These are phyloP conservation scores for Nicotiana paniculata DNA, from an alignment of 257 asterid genomes.

Conservation along the genomic window DNA sequence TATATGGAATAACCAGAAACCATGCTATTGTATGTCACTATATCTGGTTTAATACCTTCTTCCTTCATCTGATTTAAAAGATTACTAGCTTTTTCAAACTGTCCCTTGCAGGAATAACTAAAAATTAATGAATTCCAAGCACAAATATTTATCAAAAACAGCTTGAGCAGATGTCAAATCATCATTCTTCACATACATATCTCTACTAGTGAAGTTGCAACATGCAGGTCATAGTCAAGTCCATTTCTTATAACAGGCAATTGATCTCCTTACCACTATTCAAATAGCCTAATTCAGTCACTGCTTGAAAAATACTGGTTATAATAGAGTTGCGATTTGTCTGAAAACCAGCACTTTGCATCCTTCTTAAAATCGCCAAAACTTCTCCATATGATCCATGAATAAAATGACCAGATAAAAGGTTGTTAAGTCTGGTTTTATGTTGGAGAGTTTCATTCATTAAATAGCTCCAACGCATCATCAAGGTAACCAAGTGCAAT, in stretches of 20 bases:
- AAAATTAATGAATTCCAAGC: constrained; percentile 58
- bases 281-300: constrained; percentile 30
- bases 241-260: constrained; percentile 41
- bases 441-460: constrained; percentile 30
- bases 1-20: constrained; percentile 44
- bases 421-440: constrained; percentile 47
- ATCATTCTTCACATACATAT: constrained; percentile 52
- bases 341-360: constrained; percentile 43
- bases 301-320: constrained; percentile 50
- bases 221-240: constrained; percentile 30
- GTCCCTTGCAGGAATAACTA: constrained; percentile 44
- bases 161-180: constrained; percentile 33
- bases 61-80: constrained; percentile 39
- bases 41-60: constrained; percentile 45
- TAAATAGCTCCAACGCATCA: constrained; percentile 38
- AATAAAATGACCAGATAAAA: constrained; percentile 43
- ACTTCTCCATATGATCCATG: constrained; percentile 32
- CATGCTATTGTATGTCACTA: constrained; percentile 51
- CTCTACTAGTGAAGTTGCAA: constrained; percentile 47
- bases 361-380: constrained; percentile 22
- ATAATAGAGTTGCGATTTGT: constrained; percentile 43
- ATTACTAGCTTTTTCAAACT: constrained; percentile 29
- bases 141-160: constrained; percentile 36
- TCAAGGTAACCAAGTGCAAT: constrained; percentile 28
- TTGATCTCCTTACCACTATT: constrained; percentile 34